Percentiles rank a stretch among this genome's conserved stretches.
These are phyloP conservation scores for Pythium chondricola DNA, from an alignment of 352 stramenopile species.

Conservation along the genomic window DNA sequence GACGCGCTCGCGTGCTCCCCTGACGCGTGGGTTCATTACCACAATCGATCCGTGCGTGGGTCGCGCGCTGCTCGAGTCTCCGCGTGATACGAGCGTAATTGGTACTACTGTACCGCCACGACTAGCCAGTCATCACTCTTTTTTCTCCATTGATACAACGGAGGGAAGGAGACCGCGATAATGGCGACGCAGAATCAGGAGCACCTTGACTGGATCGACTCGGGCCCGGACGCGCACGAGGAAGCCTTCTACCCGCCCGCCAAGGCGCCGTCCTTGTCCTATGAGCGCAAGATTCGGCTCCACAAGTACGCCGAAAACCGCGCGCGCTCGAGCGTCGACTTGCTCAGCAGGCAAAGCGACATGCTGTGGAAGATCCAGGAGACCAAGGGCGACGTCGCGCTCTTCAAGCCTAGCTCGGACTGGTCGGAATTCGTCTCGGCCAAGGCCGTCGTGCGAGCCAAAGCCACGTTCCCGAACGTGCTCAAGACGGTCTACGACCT, in stretches of 20 bases:
- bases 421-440: conserved; percentile 84
- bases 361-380: conserved; percentile 81
- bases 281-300: conserved; percentile 76
- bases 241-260: conserved; percentile 44
- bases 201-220: conserved; percentile 58
- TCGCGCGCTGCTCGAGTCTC: too few species aligned
- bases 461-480: conserved; percentile 73
- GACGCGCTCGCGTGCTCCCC: background rate
- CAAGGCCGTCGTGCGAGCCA: conserved; percentile 72
- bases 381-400: conserved; percentile 67
- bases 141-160: too few species aligned
- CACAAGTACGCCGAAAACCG: conserved; percentile 85
- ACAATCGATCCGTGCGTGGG: too few species aligned
- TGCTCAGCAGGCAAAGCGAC: conserved; percentile 67
- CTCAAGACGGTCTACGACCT: conserved; percentile 84
- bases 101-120: too few species aligned
- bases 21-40: too few species aligned
- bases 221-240: conserved; percentile 53
- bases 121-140: too few species aligned
- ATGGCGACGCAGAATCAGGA: conserved; percentile 9
- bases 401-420: conserved; percentile 83
- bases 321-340: conserved; percentile 64
- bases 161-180: too few species aligned
- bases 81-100: too few species aligned
- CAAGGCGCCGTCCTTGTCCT: conserved; percentile 76